phyloP scores from a whole-genome alignment of 495 filamentous ascomycete species.

The Podospora fimiseda region DNA sequence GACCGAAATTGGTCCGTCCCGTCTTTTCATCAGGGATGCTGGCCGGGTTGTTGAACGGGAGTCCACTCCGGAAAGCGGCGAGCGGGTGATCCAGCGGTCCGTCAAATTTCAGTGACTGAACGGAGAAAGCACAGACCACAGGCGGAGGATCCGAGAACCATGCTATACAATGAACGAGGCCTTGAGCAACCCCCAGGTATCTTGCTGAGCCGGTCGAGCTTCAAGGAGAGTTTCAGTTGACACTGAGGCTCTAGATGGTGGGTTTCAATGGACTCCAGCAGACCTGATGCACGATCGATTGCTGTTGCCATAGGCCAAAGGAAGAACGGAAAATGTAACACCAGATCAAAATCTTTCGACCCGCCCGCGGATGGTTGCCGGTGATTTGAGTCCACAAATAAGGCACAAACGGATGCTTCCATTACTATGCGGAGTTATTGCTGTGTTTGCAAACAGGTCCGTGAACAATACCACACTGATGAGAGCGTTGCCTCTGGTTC shows the following conservation, averaged over 20 bases:
- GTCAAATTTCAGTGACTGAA: background rate
- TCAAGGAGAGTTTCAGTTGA: too few species aligned
- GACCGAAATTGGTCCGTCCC: background rate
- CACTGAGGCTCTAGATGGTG: too few species aligned
- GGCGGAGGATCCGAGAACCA: background rate
- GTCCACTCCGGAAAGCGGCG: slow-evolving; percentile 1
- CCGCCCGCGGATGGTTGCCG: slow-evolving; percentile 2
- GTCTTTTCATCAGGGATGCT: background rate
- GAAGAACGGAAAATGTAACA: background rate
- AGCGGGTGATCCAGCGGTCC: slow-evolving; percentile 1
- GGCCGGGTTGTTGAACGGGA: slow-evolving; percentile 3
- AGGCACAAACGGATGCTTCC: background rate
- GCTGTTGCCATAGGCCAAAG: background rate
- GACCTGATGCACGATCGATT: slow-evolving; percentile 1
- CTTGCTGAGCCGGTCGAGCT: too few species aligned
- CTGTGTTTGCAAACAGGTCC: background rate
- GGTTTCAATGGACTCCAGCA: too few species aligned
- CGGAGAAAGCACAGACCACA: background rate
- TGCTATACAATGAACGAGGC: background rate
- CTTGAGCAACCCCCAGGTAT: background rate
- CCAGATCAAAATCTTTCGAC: background rate
- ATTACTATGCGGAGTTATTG: background rate
- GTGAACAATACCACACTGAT: background rate
- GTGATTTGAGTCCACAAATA: slow-evolving; percentile 7
- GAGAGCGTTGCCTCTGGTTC: too few species aligned